phyloP scores from a whole-genome alignment of 352 stramenopile species.

The Globisporangium solare region DNA sequence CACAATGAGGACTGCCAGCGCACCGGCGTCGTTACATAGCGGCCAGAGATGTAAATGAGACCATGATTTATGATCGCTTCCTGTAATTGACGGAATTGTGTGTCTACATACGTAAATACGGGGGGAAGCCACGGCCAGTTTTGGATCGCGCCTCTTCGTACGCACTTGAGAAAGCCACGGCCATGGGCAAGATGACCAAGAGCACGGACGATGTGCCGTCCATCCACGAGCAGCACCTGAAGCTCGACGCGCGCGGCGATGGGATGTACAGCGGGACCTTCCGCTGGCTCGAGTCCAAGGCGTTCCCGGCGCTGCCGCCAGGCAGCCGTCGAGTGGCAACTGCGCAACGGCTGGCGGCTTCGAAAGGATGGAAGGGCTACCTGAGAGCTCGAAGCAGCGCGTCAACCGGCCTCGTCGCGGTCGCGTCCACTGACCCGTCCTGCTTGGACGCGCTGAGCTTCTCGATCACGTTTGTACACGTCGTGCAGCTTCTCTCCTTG shows the following conservation, averaged over 20 bases:
- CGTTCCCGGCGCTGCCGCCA: slow-evolving; percentile 36
- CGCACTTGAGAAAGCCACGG: no score
- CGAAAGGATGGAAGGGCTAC: slow-evolving; percentile 48
- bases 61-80: no score
- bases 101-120: no score
- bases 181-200: no score
- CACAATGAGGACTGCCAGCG: no score
- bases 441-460: slow-evolving; percentile 76
- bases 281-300: slow-evolving; percentile 65
- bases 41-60: no score
- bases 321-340: neutral
- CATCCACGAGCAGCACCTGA: slow-evolving; percentile 21
- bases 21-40: no score
- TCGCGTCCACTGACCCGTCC: slow-evolving; percentile 45
- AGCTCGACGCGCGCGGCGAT: slow-evolving; percentile 61
- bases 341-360: no score
- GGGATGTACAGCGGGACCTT: slow-evolving; percentile 82
- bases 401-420: slow-evolving; percentile 24
- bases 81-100: no score
- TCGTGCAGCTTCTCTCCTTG: slow-evolving; percentile 30
- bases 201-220: neutral
- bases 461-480: slow-evolving; percentile 56
- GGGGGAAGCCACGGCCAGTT: no score
- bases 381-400: slow-evolving; percentile 27
- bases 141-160: no score